Evolutionary conservation across 192 early-diverging fungal genomes (phyloP), one percentile per base, ranked within the genome.

Genomic region (Podila horticola): DNA sequence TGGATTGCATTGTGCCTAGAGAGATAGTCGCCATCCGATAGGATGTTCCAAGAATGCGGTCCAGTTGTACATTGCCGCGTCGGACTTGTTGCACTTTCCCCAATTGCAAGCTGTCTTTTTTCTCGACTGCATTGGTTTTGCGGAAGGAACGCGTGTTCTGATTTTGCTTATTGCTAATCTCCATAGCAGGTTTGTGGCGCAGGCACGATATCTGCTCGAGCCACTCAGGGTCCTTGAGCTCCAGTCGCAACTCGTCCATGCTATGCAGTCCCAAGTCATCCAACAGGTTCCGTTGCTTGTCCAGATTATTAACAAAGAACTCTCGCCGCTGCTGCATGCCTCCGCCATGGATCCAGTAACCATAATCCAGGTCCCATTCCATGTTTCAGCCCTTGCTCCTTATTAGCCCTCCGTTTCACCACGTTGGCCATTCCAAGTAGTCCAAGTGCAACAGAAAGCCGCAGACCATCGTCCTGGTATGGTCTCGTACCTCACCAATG

Each of bases 381-480:
- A 67, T 66, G 41, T n/a, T 55, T 51, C 58, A 60, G 36, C 68
- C 69, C 24, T 82, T 82, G 51, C 75, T 62, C 28, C 72, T 36
- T 11, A 69, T 64, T 24, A 82, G 31, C 8, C 79, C 79, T 20
- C 79, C 79, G 41, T 82, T 82, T 55, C 51, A 82, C 79, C 79
- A 74, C 51, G 68, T 51, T 12, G 79, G 79, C 9, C 60, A 33
- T 5, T 38, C 29, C 26, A 64, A 41, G 15, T 55, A 57, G 30
- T 74, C 79, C 20, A 74, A 48, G 30, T 82, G 79, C n/a, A 82
- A 60, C 19, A 69, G 73, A 5, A 55, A 55, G 22, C 79, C 79
- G 22, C 79, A 82, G 24, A 82, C 79, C 2, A 48, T 45, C 11
- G 11, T 12, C 11, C 11, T 58, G 3, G 2, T 12, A 4, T 5